phyloP scores from a whole-genome alignment of 345 rosid species.

The Arabidopsis suecica region DNA sequence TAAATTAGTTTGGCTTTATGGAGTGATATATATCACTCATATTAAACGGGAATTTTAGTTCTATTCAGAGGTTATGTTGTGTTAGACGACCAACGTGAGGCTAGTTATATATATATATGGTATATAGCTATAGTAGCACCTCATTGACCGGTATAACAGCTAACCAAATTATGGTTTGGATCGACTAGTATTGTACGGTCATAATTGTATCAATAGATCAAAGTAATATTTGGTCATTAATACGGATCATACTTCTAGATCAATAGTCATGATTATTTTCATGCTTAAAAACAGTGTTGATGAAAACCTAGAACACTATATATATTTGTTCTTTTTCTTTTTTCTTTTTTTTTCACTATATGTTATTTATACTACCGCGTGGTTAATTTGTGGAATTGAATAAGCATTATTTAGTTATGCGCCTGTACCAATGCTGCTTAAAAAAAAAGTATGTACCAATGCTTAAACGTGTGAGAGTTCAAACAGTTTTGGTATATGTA shows the following conservation, averaged over 20 bases:
- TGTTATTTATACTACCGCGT: not conserved
- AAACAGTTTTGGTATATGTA: no score
- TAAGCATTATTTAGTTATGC: not conserved
- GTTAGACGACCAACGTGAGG: slow-evolving; percentile 2
- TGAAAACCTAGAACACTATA: not conserved
- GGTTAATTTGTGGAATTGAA: not conserved
- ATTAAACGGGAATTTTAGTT: not conserved
- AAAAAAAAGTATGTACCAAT: no score
- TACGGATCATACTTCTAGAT: not conserved
- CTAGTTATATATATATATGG: not conserved
- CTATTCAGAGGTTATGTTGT: not conserved
- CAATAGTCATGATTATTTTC: not conserved
- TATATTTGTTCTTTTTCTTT: no score
- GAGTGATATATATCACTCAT: not conserved
- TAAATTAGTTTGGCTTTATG: not conserved
- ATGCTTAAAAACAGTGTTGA: no score
- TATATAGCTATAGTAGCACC: not conserved
- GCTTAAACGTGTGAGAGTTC: no score
- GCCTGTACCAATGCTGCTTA: no score
- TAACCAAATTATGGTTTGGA: not conserved
- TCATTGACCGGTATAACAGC: not conserved
- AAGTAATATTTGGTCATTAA: not conserved
- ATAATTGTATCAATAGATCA: not conserved
- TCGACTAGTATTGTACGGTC: not conserved
- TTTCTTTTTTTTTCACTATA: no score